These are phyloP conservation scores for Stropharia rugosoannulata DNA, from an alignment of 768 basidiomycete species.

Conservation along the genomic window DNA sequence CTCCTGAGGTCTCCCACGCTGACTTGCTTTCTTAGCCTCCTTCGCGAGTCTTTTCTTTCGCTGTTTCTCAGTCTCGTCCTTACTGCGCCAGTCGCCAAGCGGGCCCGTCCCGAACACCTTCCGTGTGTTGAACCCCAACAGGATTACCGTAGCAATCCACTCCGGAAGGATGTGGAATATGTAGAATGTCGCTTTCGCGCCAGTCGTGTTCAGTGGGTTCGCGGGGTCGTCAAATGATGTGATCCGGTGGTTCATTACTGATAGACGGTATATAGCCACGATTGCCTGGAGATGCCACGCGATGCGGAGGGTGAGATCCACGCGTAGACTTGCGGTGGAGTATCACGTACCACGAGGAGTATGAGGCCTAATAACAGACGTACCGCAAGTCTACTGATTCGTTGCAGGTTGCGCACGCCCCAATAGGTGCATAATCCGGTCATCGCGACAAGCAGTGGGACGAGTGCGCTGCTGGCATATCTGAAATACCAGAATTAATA, in stretches of 20 bases:
- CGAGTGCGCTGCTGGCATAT: too few relatives aligned
- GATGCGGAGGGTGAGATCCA: too few relatives aligned
- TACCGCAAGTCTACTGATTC: too few relatives aligned
- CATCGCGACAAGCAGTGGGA: too few relatives aligned
- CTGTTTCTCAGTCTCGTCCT: slow-evolving; percentile 5
- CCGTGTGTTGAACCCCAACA: background rate
- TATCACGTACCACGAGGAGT: too few relatives aligned
- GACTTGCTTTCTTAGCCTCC: background rate
- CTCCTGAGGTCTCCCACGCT: too few relatives aligned
- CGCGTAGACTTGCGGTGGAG: too few relatives aligned
- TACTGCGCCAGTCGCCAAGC: background rate
- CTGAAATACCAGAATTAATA: too few relatives aligned
- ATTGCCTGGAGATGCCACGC: slow-evolving; percentile 19
- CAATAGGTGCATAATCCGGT: too few relatives aligned
- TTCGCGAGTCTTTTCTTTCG: slow-evolving; percentile 7
- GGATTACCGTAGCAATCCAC: slow-evolving; percentile 27
- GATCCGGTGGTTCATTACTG: slow-evolving; percentile 34
- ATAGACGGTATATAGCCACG: slow-evolving; percentile 38
- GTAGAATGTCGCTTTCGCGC: slow-evolving; percentile 41
- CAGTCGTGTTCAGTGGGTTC: slow-evolving; percentile 29
- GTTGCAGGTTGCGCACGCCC: too few relatives aligned
- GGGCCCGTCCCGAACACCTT: background rate
- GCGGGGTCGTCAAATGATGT: slow-evolving; percentile 29
- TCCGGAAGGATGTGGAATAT: slow-evolving; percentile 44
- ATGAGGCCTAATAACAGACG: too few relatives aligned